Evolutionary conservation across 768 basidiomycete species (phyloP).

Genomic region (Pleurotus cornucopiae): DNA sequence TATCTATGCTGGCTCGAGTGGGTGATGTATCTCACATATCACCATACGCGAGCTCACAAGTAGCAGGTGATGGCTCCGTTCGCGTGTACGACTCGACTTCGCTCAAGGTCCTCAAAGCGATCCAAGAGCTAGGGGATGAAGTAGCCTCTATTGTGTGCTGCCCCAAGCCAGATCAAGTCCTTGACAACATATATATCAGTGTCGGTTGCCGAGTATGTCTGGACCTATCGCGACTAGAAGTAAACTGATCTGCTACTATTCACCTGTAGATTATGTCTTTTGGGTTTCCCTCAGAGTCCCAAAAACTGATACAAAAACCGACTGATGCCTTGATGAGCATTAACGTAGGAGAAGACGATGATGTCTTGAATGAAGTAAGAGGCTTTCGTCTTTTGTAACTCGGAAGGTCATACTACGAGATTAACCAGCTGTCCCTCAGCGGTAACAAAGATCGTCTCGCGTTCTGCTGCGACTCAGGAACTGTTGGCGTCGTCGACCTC

Average conservation of each 20-base stretch:
- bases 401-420: conserved; percentile 5
- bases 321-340: conserved; percentile 45
- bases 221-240: not conserved
- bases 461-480: conserved; percentile 67
- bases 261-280: conserved; percentile 39
- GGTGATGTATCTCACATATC: conserved; percentile 5
- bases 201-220: conserved; percentile 52
- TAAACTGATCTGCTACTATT: not conserved
- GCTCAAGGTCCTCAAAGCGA: conserved; percentile 57
- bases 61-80: conserved; percentile 63
- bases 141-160: conserved; percentile 59
- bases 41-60: not conserved
- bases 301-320: conserved; percentile 48
- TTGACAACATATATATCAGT: conserved; percentile 61
- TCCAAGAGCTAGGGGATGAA: conserved; percentile 52
- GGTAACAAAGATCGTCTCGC: conserved; percentile 52
- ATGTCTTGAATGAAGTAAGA: conserved; percentile 68
- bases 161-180: conserved; percentile 32
- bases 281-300: conserved; percentile 29
- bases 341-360: conserved; percentile 49
- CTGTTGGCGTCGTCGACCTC: conserved; percentile 63
- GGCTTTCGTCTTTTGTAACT: not conserved
- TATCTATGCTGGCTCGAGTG: conserved; percentile 64
- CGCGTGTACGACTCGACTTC: conserved; percentile 61
- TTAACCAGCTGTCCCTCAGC: conserved; percentile 63